phyloP scores from a whole-genome alignment of 1,139 yeast species.

The Lodderomyces elongisporus region DNA sequence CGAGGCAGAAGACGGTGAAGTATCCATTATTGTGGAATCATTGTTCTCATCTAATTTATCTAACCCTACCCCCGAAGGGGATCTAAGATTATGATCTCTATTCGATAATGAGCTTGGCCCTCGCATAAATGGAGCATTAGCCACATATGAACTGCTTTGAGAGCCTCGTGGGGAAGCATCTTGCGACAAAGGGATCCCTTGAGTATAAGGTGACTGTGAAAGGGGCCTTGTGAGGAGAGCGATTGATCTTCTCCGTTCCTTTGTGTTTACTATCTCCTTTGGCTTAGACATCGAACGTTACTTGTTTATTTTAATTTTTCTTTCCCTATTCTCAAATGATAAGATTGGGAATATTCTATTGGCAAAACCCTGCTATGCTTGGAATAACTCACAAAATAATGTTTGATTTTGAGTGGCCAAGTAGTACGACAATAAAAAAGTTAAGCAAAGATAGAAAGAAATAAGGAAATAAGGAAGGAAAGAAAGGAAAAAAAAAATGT shows the following conservation, averaged over 20 bases:
- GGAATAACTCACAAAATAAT: too few species aligned
- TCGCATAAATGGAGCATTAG: conserved; percentile 20
- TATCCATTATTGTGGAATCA: conserved; percentile 11
- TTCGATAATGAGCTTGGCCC: not conserved
- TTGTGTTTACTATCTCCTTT: conserved; percentile 5
- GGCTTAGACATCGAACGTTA: conserved; percentile 12
- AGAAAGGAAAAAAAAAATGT: too few species aligned
- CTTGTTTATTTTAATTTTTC: too few species aligned
- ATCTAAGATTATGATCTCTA: too few species aligned
- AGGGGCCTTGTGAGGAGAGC: conserved; percentile 31
- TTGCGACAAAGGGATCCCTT: not conserved
- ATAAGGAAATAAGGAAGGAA: too few species aligned
- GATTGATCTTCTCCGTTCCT: conserved; percentile 25
- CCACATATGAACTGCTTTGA: conserved; percentile 20
- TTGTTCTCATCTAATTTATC: conserved; percentile 2
- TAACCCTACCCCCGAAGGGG: not conserved
- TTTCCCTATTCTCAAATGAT: too few species aligned
- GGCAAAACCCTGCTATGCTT: too few species aligned
- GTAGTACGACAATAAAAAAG: too few species aligned
- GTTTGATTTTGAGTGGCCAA: too few species aligned
- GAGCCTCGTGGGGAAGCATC: conserved; percentile 16
- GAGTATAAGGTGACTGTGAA: conserved; percentile 24
- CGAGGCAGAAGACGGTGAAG: conserved; percentile 12
- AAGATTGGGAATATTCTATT: too few species aligned
- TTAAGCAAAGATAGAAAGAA: too few species aligned